Base-by-base conservation (phyloP, 805 yeast species). In the Zygotorulaspora florentina region DNA sequence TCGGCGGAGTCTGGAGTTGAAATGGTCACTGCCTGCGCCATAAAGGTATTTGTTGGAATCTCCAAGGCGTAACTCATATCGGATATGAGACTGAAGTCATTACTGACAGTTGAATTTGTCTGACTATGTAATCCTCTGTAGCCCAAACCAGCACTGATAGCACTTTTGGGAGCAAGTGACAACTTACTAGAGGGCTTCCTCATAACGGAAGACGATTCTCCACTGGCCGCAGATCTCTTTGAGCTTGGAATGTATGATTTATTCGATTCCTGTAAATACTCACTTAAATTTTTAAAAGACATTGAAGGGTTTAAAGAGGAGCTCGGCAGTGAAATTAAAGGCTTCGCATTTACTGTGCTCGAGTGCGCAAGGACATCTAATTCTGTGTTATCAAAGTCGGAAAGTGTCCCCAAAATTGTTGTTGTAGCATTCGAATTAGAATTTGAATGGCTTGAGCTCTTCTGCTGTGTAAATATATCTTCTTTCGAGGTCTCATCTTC, bases 21-120 rank as follows among this genome's bases (percentile, higher is more conserved):
- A 10, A 63, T 44, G n/a, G 52, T 51, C n/a, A 63, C 48, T 8
- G 64, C 65, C 34, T 62, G 61, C 2, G 67, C 67, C 11, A 61
- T 58, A 34, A 50, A 56, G 8, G 59, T 55, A 25, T 53, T 43
- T 2, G 59, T 51, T 11, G 65, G 64, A 25, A 63, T 56, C 12
- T 63, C 67, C 54, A 58, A 45, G 11, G 65, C 64, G 38, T 48
- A 55, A 12, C 63, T 51, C 54, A 63, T 52, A 47, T 59, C 65
- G 11, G 67, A 60, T 12, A 56, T 44, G n/a, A 54, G 46, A 40
- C 53, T 52, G 12, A 47, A 42, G 7, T 35, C 41, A 34, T 41
- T 43, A 34, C 53, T 48, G 15, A 48, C 30, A 39, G 40, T 18
- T 8, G 48, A 48, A 29, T 41, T 41, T 18, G 52, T 44, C 23